Base-by-base conservation (phyloP, 2,329 filamentous ascomycete species). In the Cladobotryum mycophilum region DNA sequence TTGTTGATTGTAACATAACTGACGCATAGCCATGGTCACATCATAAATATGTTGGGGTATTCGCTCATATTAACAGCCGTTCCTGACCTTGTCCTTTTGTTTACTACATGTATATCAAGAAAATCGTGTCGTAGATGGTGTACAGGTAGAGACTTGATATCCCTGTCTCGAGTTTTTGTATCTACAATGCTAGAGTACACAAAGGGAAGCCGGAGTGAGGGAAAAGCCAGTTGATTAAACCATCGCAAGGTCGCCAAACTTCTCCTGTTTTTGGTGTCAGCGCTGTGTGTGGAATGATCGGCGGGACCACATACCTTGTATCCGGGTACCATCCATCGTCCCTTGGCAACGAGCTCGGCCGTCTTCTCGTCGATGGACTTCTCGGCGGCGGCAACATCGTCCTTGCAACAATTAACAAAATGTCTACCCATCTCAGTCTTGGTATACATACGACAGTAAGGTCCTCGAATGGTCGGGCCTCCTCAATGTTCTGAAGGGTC, bases 291-390 rank as follows among this genome's bases (percentile, higher is more conserved):
- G 15, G 22, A 30, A 14, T 8, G 1, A 41, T 17, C 12, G 30
- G 11, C 35, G 15, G 20, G 17, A 48, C 5, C 52, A 68, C 85
- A 64, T 78, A 92, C 92, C 89, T 96, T 96, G 88, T 99, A 99
- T 70, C 93, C 93, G 58, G 93, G 91, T 68, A 96, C 91, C 78
- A 85, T 82, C 93, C 93, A 99, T 84, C 90, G 89, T 72, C 92
- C 92, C 86, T 95, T 96, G 73, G 89, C 89, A 60, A 99, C 91
- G 70, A 99, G 84, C 76, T 93, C 85, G 65, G 85, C 77, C 64
- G 92, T 96, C 82, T 95, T 95, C 83, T 96, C 85, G 77, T 97
- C 92, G 72, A 99, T 96, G 61, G 95, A 92, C 64, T 93, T 91
- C 72, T 91, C 89, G 64, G 92, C 93, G 62, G 88, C 84, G 56